phyloP scores from a whole-genome alignment of 768 basidiomycete genomes.

The Boletus sp. region DNA sequence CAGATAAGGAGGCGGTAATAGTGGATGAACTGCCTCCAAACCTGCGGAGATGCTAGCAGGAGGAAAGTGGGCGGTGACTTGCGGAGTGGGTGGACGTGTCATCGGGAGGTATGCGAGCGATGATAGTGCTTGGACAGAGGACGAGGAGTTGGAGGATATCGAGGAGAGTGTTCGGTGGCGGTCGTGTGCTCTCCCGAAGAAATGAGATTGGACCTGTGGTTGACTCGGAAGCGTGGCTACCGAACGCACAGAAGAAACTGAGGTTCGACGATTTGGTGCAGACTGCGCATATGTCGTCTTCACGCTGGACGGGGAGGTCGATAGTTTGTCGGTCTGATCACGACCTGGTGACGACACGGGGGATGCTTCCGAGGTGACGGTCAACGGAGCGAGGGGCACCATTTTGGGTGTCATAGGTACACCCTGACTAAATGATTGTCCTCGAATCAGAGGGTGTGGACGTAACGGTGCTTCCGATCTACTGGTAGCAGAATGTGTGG shows the following conservation, averaged over 20 bases:
- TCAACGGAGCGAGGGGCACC: conserved; percentile 55
- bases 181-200: conserved; percentile 35
- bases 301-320: conserved; percentile 39
- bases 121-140: conserved; percentile 50
- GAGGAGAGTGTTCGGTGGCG: conserved; percentile 56
- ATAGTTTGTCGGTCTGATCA: conserved; percentile 19
- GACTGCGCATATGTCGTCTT: conserved; percentile 32
- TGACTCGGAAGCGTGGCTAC: conserved; percentile 52
- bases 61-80: conserved; percentile 61
- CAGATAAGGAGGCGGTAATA: conserved; percentile 70
- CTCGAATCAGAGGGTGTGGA: conserved; percentile 76
- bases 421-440: conserved; percentile 57
- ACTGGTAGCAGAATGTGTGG: conserved; percentile 53
- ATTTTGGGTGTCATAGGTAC: conserved; percentile 39
- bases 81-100: conserved; percentile 35
- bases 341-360: conserved; percentile 39
- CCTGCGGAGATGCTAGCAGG: conserved; percentile 51
- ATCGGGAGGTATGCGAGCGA: conserved; percentile 54
- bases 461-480: conserved; percentile 42
- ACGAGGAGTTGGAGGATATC: conserved; percentile 48
- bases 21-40: conserved; percentile 61
- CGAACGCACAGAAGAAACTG: conserved; percentile 58
- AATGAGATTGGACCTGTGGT: conserved; percentile 33
- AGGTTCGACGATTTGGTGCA: conserved; percentile 43
- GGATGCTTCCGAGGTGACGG: conserved; percentile 51